These are phyloP conservation scores for Pseudocercospora macadamiae DNA, from an alignment of 2,329 filamentous ascomycete species.

Conservation along the genomic window DNA sequence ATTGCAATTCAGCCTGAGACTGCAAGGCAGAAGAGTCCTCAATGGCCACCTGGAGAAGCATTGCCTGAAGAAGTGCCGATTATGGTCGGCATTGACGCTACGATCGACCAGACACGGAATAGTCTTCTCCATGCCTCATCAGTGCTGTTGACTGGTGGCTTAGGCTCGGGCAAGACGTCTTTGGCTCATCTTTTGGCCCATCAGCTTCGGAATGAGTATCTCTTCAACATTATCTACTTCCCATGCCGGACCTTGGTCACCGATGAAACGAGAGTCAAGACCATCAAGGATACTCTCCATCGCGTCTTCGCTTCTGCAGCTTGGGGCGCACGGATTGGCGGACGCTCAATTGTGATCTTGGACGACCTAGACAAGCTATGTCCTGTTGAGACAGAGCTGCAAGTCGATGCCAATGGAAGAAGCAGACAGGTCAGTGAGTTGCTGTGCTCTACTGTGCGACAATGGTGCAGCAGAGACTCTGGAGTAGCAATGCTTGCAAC, in stretches of 20 bases:
- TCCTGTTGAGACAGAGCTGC: conserved; percentile 89
- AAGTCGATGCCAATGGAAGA: conserved; percentile 90
- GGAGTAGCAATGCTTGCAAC: conserved; percentile 87
- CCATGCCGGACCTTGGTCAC: conserved; percentile 84
- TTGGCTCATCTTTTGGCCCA: conserved; percentile 77
- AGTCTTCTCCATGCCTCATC: conserved; percentile 86
- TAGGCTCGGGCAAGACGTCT: conserved; percentile 87
- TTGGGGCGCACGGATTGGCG: conserved; percentile 87
- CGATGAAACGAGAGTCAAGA: conserved; percentile 85
- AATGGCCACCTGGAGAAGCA: conserved; percentile 57
- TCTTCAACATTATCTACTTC: conserved; percentile 85
- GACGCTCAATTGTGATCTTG: conserved; percentile 79
- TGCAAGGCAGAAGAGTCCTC: conserved; percentile 60
- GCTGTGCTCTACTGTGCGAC: conserved; percentile 77
- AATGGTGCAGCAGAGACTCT: conserved; percentile 79
- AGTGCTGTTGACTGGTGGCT: conserved; percentile 82
- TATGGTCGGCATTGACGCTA: conserved; percentile 81
- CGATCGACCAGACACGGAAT: conserved; percentile 71
- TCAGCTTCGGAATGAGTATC: conserved; percentile 68
- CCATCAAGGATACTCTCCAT: conserved; percentile 85
- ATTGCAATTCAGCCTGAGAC: conserved; percentile 79
- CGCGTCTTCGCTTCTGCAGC: conserved; percentile 85
- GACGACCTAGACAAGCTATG: conserved; percentile 94
- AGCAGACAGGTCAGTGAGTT: conserved; percentile 92
- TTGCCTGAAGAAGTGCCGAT: conserved; percentile 58